phyloP scores from a whole-genome alignment of 2,329 filamentous ascomycete species.

The Penicillium decumbens region DNA sequence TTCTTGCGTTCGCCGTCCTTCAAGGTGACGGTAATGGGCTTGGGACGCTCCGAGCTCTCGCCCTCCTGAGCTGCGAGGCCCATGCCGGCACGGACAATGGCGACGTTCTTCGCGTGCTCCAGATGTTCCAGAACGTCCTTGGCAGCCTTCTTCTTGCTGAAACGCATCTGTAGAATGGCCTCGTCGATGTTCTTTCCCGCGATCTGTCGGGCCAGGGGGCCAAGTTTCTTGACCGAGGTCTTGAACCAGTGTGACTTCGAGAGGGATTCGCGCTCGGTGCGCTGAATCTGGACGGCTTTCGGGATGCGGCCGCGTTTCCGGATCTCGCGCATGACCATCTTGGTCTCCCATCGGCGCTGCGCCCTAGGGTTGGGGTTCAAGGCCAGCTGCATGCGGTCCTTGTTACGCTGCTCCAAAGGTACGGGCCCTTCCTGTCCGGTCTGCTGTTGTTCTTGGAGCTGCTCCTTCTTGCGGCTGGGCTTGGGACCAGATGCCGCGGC shows the following conservation, averaged over 20 bases:
- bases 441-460: slow-evolving; percentile 9
- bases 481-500: slow-evolving; percentile 22
- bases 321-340: slow-evolving; percentile 75
- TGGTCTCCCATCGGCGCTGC: slow-evolving; percentile 72
- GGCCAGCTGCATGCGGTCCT: slow-evolving; percentile 55
- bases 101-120: slow-evolving; percentile 73
- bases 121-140: slow-evolving; percentile 74
- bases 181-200: slow-evolving; percentile 90
- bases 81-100: slow-evolving; percentile 78
- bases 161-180: slow-evolving; percentile 89
- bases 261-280: slow-evolving; percentile 56
- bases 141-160: slow-evolving; percentile 89
- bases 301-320: slow-evolving; percentile 63
- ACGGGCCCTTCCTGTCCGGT: slow-evolving; percentile 10
- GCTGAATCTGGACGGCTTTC: slow-evolving; percentile 62
- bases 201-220: slow-evolving; percentile 80
- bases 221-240: slow-evolving; percentile 88
- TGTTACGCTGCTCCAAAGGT: slow-evolving; percentile 41
- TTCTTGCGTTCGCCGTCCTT: slow-evolving; percentile 70
- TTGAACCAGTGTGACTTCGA: slow-evolving; percentile 68
- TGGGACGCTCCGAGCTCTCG: slow-evolving; percentile 37
- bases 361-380: slow-evolving; percentile 71
- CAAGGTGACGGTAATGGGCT: slow-evolving; percentile 59
- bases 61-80: slow-evolving; percentile 52
- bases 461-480: slow-evolving; percentile 22